Evolutionary conservation across 2,329 filamentous ascomycete genomes (phyloP).

Genomic region (Verticillium zaregamsianum): DNA sequence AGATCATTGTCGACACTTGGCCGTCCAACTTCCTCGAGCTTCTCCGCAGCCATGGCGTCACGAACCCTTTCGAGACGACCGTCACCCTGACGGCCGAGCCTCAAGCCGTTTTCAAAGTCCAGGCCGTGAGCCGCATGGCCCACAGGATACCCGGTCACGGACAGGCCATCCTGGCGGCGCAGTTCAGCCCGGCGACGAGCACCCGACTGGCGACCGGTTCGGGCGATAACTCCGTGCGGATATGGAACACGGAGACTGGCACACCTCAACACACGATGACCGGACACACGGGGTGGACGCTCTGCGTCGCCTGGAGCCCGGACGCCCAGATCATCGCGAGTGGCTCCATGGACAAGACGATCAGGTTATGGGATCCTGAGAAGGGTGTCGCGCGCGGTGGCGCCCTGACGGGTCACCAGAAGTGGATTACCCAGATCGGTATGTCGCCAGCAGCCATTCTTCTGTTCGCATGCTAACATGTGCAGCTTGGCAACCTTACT

Average conservation of each 20-base stretch:
- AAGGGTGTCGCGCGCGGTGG: conserved; percentile 71
- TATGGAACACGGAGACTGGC: conserved; percentile 94
- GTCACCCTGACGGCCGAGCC: conserved; percentile 62
- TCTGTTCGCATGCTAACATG: neutral
- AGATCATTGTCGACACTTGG: conserved; percentile 52
- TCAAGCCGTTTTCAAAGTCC: conserved; percentile 90
- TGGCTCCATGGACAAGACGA: conserved; percentile 87
- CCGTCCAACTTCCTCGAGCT: conserved; percentile 51
- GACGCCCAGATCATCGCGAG: conserved; percentile 80
- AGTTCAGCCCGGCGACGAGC: conserved; percentile 78
- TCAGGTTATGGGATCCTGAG: conserved; percentile 84
- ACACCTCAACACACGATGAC: conserved; percentile 82
- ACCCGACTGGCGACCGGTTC: conserved; percentile 80
- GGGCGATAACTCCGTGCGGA: conserved; percentile 83
- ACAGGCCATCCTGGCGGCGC: conserved; percentile 79
- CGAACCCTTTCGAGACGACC: conserved; percentile 53
- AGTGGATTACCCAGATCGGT: conserved; percentile 76
- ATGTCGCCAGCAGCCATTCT: neutral
- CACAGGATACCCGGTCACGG: conserved; percentile 88
- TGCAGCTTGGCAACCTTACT: conserved; percentile 84
- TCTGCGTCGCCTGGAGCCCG: conserved; percentile 83
- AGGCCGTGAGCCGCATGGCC: conserved; percentile 84
- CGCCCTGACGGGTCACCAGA: conserved; percentile 74
- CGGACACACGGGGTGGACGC: conserved; percentile 85
- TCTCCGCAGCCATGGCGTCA: conserved; percentile 51